Conservation (phyloP, 306 rosid species). For the Acacia confusa region DNA sequence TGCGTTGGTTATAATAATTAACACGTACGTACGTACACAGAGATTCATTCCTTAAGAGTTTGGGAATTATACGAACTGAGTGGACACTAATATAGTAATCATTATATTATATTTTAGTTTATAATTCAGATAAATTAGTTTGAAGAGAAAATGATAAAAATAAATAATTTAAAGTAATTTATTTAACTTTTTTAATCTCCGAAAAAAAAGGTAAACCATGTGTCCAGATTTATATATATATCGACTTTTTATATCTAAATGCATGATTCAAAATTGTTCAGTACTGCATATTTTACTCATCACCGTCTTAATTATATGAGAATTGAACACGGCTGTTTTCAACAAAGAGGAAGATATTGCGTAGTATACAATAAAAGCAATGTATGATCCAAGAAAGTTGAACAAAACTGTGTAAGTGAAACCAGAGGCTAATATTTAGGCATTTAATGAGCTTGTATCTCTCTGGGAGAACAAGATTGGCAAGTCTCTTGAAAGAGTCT, state of each 20-base stretch:
- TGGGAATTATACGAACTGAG: slow-evolving; percentile 38
- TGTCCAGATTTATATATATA: too few relatives aligned
- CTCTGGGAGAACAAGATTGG: slow-evolving; percentile 48
- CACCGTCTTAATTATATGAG: not conserved
- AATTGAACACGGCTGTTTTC: not conserved
- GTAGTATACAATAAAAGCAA: slow-evolving; percentile 35
- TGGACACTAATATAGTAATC: not conserved
- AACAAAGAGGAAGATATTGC: slow-evolving; percentile 49
- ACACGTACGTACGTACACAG: not conserved
- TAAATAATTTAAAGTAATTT: too few relatives aligned
- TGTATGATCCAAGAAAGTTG: slow-evolving; percentile 52
- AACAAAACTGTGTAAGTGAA: slow-evolving; percentile 42
- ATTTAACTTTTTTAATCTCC: too few relatives aligned
- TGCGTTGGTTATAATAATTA: too few relatives aligned
- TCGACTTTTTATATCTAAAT: too few relatives aligned
- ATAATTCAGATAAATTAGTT: too few relatives aligned
- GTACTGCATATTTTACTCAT: too few relatives aligned
- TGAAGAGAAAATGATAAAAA: too few relatives aligned
- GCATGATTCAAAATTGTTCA: not conserved
- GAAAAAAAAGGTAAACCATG: too few relatives aligned
- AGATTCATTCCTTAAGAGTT: slow-evolving; percentile 54
- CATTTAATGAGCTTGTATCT: slow-evolving; percentile 45
- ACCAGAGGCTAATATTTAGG: slow-evolving; percentile 32
- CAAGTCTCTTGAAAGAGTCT: slow-evolving; percentile 34
- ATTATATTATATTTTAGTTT: too few relatives aligned